A percentile compares a stretch with the other conserved stretches of the same genome.
Conservation (phyloP, 768 basidiomycete genomes). For the Clavaria fumosa region DNA sequence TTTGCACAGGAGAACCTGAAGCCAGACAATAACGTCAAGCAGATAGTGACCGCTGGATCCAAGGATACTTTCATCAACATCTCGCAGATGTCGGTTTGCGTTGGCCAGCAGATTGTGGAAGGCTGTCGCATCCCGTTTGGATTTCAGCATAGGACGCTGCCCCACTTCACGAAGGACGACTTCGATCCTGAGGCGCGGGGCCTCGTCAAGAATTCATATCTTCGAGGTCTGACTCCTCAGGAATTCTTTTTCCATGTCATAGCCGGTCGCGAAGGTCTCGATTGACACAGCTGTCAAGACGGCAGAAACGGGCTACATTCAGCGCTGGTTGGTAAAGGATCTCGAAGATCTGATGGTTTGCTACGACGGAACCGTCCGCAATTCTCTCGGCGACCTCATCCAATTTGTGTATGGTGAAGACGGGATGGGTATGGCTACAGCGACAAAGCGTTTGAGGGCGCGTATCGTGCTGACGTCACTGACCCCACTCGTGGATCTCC, state of each 20-base stretch:
- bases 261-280: conserved; percentile 97
- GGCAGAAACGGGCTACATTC: conserved; percentile 98
- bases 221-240: conserved; percentile 90
- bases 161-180: conserved; percentile 97
- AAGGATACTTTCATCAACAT: conserved; percentile 99
- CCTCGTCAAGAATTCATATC: conserved; percentile 97
- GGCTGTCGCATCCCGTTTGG: conserved; percentile 98
- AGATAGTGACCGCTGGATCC: conserved; percentile 99
- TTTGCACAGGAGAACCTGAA: conserved; percentile 95
- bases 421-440: conserved; percentile 96
- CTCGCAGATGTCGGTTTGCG: conserved; percentile 99
- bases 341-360: conserved; percentile 95
- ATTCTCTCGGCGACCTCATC: conserved; percentile 89
- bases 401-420: conserved; percentile 98
- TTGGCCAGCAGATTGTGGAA: conserved; percentile 96
- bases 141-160: conserved; percentile 89
- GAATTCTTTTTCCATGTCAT: conserved; percentile 99
- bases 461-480: conserved; percentile 90
- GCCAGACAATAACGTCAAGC: conserved; percentile 99
- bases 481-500: conserved; percentile 70
- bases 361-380: conserved; percentile 96
- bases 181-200: conserved; percentile 96
- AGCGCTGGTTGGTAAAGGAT: conserved; percentile 94
- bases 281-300: conserved; percentile 99
- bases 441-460: conserved; percentile 72